Percentiles rank a stretch among this genome's conserved stretches.
These are phyloP conservation scores for Zygoascus ofunaensis DNA, from an alignment of 805 yeast species.

Conservation along the genomic window DNA sequence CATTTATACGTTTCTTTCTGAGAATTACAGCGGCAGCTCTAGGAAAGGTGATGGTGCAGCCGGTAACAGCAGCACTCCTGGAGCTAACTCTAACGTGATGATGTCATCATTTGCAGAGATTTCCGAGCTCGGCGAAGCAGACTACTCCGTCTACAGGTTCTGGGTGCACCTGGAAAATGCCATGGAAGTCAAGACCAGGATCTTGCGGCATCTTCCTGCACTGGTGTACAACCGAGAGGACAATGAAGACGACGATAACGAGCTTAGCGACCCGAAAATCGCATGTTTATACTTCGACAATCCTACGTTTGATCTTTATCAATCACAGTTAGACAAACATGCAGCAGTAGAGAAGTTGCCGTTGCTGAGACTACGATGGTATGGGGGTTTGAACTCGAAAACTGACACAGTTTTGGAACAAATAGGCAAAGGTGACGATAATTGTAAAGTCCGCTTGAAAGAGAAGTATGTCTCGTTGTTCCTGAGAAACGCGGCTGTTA, in stretches of 20 bases:
- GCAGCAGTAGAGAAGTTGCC: slow-evolving; percentile 43
- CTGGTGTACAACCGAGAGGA: slow-evolving; percentile 56
- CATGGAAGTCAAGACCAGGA: slow-evolving; percentile 96
- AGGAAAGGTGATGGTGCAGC: slow-evolving; percentile 31
- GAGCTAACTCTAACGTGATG: slow-evolving; percentile 1
- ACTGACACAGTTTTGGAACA: slow-evolving; percentile 77
- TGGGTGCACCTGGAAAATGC: slow-evolving; percentile 97
- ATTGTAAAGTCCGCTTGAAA: slow-evolving; percentile 55
- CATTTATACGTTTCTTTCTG: slow-evolving; percentile 72
- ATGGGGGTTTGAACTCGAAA: slow-evolving; percentile 66
- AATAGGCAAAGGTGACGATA: slow-evolving; percentile 52
- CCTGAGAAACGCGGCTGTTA: slow-evolving; percentile 48
- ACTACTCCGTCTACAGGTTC: slow-evolving; percentile 58
- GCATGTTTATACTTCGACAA: slow-evolving; percentile 86
- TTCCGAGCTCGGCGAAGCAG: slow-evolving; percentile 17
- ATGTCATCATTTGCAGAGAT: slow-evolving; percentile 27
- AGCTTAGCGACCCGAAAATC: slow-evolving; percentile 61
- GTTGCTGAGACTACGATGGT: slow-evolving; percentile 82
- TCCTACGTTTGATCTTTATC: slow-evolving; percentile 71
- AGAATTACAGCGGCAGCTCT: slow-evolving; percentile 42
- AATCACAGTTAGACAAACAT: slow-evolving; percentile 66
- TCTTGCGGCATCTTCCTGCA: slow-evolving; percentile 87
- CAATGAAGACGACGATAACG: slow-evolving; percentile 27
- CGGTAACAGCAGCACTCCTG: background rate
- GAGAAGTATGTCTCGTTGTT: slow-evolving; percentile 75